Conservation (phyloP, 306 rosid genomes). For the Lagenaria siceraria region DNA sequence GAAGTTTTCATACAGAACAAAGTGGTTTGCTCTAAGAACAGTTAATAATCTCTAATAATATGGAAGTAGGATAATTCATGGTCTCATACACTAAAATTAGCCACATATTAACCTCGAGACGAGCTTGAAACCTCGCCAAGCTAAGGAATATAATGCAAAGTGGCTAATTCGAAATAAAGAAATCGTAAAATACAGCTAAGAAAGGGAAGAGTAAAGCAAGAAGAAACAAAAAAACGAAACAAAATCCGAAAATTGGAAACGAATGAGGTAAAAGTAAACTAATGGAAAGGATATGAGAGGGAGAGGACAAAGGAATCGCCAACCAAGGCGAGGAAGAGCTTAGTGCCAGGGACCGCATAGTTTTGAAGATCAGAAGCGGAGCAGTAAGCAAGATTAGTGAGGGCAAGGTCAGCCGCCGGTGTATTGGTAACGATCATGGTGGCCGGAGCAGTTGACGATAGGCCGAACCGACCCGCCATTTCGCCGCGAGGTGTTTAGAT, state of each 20-base stretch:
- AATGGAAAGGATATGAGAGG: slow-evolving; percentile 51
- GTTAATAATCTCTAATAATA: not conserved
- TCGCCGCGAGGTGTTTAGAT: not conserved
- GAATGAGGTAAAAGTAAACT: not conserved
- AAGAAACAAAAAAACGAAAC: not conserved
- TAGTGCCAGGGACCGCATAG: slow-evolving; percentile 51
- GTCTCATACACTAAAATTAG: not conserved
- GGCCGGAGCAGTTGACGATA: slow-evolving; percentile 29
- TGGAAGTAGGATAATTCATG: not conserved
- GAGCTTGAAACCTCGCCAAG: not conserved
- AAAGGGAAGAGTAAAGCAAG: not conserved
- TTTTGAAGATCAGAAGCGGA: slow-evolving; percentile 48
- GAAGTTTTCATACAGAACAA: not conserved
- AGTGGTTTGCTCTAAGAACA: not conserved
- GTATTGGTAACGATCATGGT: slow-evolving; percentile 54
- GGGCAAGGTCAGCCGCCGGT: slow-evolving; percentile 55
- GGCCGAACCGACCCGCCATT: slow-evolving; percentile 50
- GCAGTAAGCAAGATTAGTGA: slow-evolving; percentile 68
- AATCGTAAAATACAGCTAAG: not conserved
- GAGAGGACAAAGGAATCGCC: slow-evolving; percentile 61
- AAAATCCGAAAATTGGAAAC: not conserved
- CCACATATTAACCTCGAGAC: not conserved
- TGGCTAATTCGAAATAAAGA: not conserved
- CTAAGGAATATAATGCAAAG: not conserved
- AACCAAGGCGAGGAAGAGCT: slow-evolving; percentile 40